Evolutionary conservation across 2,329 filamentous ascomycete genomes (phyloP).

Genomic region (Trichophyton benhamiae): DNA sequence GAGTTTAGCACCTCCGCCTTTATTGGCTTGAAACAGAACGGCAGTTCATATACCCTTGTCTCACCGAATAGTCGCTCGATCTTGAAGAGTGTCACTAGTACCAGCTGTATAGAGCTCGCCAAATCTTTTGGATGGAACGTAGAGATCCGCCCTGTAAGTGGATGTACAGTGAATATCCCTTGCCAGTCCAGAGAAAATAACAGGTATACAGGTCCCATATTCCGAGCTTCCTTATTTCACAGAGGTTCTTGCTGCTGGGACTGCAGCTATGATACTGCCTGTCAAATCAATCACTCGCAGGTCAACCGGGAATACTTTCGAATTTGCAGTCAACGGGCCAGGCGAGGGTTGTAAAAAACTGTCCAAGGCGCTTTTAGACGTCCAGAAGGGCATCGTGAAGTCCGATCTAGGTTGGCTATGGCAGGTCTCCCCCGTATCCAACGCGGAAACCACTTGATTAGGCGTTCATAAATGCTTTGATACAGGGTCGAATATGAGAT

Average conservation of each 20-base stretch:
- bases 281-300: conserved; percentile 19
- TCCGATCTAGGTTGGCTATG: conserved; percentile 1
- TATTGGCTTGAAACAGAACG: conserved; percentile 20
- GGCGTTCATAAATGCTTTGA: neutral
- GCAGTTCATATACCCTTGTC: conserved; percentile 17
- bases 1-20: conserved; percentile 27
- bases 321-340: neutral
- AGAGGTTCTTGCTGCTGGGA: conserved; percentile 20
- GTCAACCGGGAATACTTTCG: conserved; percentile 9
- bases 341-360: conserved; percentile 3
- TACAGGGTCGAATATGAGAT: too few relatives aligned
- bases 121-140: conserved; percentile 23
- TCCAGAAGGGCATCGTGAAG: neutral
- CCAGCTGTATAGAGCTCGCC: conserved; percentile 18
- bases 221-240: conserved; percentile 17
- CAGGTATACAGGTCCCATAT: conserved; percentile 12
- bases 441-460: neutral
- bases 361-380: neutral
- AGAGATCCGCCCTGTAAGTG: conserved; percentile 19
- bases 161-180: neutral
- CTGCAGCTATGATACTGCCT: conserved; percentile 18
- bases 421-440: conserved; percentile 10
- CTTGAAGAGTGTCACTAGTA: conserved; percentile 23
- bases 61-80: conserved; percentile 21
- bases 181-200: neutral